Evolutionary conservation across 2,329 filamentous ascomycete genomes (phyloP).

Genomic region (Cladophialophora yegresii): DNA sequence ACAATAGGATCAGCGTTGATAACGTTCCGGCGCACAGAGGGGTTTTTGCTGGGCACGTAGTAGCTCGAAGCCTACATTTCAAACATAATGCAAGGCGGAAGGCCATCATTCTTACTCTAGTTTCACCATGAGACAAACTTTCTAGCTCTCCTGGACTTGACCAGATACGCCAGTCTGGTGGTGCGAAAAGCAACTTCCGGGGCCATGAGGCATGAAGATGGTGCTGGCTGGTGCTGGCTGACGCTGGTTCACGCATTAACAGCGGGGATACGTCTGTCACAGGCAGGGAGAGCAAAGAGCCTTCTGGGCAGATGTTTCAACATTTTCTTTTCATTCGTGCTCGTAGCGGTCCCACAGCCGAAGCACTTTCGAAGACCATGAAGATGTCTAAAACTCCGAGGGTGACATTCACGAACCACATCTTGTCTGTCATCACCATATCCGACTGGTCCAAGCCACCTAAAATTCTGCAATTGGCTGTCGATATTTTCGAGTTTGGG

Average conservation of each 20-base stretch:
- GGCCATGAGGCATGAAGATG: neutral
- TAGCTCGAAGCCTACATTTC: neutral
- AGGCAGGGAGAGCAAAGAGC: neutral
- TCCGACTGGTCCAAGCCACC: slow-evolving; percentile 2
- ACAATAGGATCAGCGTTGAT: neutral
- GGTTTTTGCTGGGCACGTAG: neutral
- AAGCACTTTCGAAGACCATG: slow-evolving; percentile 32
- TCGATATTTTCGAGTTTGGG: neutral
- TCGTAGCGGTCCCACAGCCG: slow-evolving; percentile 23
- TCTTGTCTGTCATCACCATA: slow-evolving; percentile 9
- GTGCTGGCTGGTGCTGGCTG: too few relatives aligned
- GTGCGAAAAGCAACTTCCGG: neutral
- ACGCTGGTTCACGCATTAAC: neutral
- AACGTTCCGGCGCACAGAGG: neutral
- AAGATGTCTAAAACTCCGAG: slow-evolving; percentile 10
- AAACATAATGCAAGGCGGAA: neutral
- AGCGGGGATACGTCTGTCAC: neutral
- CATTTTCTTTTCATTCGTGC: slow-evolving; percentile 26
- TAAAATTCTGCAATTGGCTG: slow-evolving; percentile 1
- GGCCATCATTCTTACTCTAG: neutral
- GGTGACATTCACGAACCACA: slow-evolving; percentile 10
- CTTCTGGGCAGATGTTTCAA: slow-evolving; percentile 26
- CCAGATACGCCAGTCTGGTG: neutral
- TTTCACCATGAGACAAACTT: neutral
- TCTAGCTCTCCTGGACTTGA: neutral